A percentile compares a stretch with the other conserved stretches of the same genome.
Conservation (phyloP, 1,139 yeast species). For the Geotrichum carabidarum region DNA sequence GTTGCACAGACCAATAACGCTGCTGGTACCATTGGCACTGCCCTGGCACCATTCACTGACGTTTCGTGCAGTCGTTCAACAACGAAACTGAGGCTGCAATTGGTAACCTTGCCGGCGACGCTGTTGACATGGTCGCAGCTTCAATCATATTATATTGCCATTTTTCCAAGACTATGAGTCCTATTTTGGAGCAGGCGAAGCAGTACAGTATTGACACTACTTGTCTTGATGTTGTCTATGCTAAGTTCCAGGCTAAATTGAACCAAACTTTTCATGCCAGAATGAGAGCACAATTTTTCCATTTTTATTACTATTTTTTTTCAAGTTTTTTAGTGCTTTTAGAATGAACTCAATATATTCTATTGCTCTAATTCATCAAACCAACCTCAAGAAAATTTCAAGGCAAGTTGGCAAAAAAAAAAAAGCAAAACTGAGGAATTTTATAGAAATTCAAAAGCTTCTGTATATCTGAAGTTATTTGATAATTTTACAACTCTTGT, state of each 20-base stretch:
- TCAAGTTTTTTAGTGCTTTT: not conserved
- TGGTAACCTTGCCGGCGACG: constrained; percentile 26
- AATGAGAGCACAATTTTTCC: no score
- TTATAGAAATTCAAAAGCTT: not conserved
- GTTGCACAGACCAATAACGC: constrained; percentile 27
- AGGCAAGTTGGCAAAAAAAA: not conserved
- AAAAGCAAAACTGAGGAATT: not conserved
- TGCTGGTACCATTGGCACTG: constrained; percentile 22
- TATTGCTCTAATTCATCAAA: not conserved
- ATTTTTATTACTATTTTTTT: not conserved
- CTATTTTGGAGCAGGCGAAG: constrained; percentile 18
- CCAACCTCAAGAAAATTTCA: not conserved
- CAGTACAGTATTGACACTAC: constrained; percentile 22
- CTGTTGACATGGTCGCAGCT: constrained; percentile 19
- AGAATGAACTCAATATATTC: not conserved
- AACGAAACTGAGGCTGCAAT: constrained; percentile 30
- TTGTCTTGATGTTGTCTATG: constrained; percentile 14
- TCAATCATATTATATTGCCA: constrained; percentile 11
- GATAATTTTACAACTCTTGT: not conserved
- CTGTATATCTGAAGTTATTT: no score
- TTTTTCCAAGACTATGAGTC: constrained; percentile 17
- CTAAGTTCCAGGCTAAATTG: constrained; percentile 17
- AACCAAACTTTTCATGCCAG: not conserved
- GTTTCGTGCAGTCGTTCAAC: constrained; percentile 30
- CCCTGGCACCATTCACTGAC: constrained; percentile 32